A percentile compares a stretch with the other conserved stretches of the same genome.
These are phyloP conservation scores for Tremella fuciformis DNA, from an alignment of 768 basidiomycete species.

Conservation along the genomic window DNA sequence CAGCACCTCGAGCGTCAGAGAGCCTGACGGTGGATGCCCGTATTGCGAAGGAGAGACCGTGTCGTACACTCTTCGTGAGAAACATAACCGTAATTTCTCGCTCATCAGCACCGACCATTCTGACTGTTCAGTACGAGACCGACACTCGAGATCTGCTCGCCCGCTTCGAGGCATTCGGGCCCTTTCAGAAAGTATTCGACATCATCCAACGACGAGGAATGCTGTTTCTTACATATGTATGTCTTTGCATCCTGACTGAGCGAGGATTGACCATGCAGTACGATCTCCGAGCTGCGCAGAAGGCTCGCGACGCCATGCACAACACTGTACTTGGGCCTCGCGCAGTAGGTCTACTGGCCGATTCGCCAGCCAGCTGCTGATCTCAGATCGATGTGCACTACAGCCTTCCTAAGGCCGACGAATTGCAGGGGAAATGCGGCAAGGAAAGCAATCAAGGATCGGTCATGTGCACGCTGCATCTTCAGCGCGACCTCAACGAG, in stretches of 20 bases:
- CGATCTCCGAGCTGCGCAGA: slow-evolving; percentile 87
- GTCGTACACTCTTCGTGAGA: slow-evolving; percentile 92
- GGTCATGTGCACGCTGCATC: slow-evolving; percentile 55
- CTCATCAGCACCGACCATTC: not conserved
- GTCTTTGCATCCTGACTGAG: slow-evolving; percentile 50
- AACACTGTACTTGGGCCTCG: slow-evolving; percentile 81
- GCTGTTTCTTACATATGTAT: slow-evolving; percentile 97
- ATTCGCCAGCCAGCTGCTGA: not conserved
- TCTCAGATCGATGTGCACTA: slow-evolving; percentile 99
- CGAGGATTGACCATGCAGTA: slow-evolving; percentile 59
- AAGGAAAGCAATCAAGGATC: slow-evolving; percentile 88
- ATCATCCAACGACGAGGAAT: slow-evolving; percentile 92
- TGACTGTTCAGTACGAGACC: slow-evolving; percentile 50
- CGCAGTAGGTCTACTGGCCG: slow-evolving; percentile 62
- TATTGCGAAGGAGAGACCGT: slow-evolving; percentile 69
- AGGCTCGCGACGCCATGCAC: slow-evolving; percentile 85
- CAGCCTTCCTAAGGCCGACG: slow-evolving; percentile 85
- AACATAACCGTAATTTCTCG: slow-evolving; percentile 89
- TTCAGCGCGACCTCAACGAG: not conserved
- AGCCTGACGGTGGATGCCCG: not conserved
- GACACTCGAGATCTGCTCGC: slow-evolving; percentile 66
- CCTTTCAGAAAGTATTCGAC: slow-evolving; percentile 97
- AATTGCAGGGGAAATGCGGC: slow-evolving; percentile 60
- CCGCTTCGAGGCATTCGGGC: slow-evolving; percentile 87
- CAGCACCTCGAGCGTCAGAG: no score